Evolutionary conservation across 2,329 filamentous ascomycete genomes (phyloP).

Genomic region (Alternaria sp.): DNA sequence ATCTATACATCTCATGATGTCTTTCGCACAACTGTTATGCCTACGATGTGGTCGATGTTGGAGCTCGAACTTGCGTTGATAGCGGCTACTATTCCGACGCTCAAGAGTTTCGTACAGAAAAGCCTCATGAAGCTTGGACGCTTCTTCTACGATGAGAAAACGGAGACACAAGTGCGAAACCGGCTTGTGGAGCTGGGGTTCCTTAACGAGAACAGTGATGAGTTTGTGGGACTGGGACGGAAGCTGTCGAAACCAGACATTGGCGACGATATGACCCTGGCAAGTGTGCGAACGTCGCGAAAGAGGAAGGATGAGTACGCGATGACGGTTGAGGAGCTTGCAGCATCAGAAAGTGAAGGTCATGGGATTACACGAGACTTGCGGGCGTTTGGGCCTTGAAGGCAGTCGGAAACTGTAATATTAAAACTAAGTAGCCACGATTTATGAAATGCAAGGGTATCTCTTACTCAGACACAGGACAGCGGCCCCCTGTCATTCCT

Average conservation of each 20-base stretch:
- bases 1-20: conserved; percentile 29
- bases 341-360: not conserved
- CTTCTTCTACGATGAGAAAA: conserved; percentile 31
- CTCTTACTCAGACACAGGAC: conserved; percentile 1
- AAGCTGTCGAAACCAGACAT: conserved; percentile 11
- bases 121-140: conserved; percentile 20
- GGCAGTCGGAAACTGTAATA: not conserved
- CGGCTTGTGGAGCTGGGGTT: conserved; percentile 29
- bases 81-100: conserved; percentile 39
- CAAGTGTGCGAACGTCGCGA: not conserved
- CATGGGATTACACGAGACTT: not conserved
- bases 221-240: not conserved
- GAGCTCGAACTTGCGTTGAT: conserved; percentile 40
- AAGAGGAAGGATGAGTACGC: not conserved
- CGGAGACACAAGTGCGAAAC: conserved; percentile 21
- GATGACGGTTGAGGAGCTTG: not conserved
- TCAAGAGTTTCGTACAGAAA: conserved; percentile 33
- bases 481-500: conserved; percentile 21
- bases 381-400: not conserved
- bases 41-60: conserved; percentile 35
- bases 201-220: conserved; percentile 5
- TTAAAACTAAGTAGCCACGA: not conserved
- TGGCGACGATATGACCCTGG: not conserved
- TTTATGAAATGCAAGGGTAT: conserved; percentile 9
- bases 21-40: conserved; percentile 32